These are phyloP conservation scores for Craterostigma plantagineum DNA, from an alignment of 257 asterid genomes.

Conservation along the genomic window DNA sequence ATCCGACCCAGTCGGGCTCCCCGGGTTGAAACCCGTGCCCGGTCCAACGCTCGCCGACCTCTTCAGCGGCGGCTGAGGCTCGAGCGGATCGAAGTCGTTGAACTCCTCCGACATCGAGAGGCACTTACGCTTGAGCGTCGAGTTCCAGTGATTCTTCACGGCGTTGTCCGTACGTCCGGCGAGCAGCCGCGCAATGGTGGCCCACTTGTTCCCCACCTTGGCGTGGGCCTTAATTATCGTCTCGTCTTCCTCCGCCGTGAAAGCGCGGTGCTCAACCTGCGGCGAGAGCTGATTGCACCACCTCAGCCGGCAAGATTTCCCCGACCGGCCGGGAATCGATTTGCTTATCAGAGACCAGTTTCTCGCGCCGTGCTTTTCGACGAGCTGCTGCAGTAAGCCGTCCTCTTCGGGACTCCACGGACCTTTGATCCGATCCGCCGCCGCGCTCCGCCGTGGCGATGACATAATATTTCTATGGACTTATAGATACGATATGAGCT, in stretches of 20 bases:
- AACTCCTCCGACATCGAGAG: slow-evolving; percentile 1
- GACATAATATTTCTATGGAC: too few relatives aligned
- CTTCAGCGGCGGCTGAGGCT: slow-evolving; percentile 4
- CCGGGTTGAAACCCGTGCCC: slow-evolving; percentile 2
- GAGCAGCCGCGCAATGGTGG: slow-evolving; percentile 14
- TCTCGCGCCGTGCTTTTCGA: slow-evolving; percentile 11
- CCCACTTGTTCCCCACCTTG: slow-evolving; percentile 17
- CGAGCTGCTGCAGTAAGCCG: neutral
- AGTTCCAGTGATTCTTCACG: slow-evolving; percentile 18
- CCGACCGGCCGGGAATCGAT: slow-evolving; percentile 18
- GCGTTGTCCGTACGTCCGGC: slow-evolving; percentile 21
- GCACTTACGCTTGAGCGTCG: slow-evolving; percentile 14
- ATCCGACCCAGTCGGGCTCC: slow-evolving; percentile 51
- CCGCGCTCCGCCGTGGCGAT: neutral
- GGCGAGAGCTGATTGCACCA: slow-evolving; percentile 28
- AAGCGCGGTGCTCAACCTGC: slow-evolving; percentile 15
- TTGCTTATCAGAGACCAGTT: slow-evolving; percentile 16
- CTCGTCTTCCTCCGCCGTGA: slow-evolving; percentile 17
- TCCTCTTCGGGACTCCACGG: slow-evolving; percentile 23
- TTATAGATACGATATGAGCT: too few relatives aligned
- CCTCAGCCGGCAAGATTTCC: slow-evolving; percentile 20
- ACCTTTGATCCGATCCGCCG: slow-evolving; percentile 12
- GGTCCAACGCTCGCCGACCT: slow-evolving; percentile 3
- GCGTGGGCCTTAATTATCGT: slow-evolving; percentile 13
- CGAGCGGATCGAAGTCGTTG: slow-evolving; percentile 1